Conservation (phyloP, 1,284 basidiomycete species). For the Ganoderma sinense region DNA sequence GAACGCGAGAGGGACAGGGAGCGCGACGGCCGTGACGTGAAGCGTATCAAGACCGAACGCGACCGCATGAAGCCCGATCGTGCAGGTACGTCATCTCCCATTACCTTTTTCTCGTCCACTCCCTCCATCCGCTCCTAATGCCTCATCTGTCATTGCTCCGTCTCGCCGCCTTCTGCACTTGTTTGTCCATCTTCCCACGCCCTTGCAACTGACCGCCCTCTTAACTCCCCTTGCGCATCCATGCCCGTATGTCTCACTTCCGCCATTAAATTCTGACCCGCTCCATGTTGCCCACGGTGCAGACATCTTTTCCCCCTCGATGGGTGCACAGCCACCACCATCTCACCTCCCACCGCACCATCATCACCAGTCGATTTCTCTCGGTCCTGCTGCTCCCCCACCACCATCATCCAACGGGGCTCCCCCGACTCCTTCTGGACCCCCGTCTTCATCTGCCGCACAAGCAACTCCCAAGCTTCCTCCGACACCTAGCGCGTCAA, state of each 20-base stretch:
- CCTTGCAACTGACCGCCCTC: constrained; percentile 7
- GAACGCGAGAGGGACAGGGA: constrained; percentile 39
- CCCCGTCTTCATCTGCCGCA: constrained; percentile 18
- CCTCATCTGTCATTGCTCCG: constrained; percentile 11
- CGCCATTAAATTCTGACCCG: not conserved
- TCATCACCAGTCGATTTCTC: constrained; percentile 34
- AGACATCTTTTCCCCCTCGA: constrained; percentile 36
- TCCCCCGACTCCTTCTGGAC: constrained; percentile 25
- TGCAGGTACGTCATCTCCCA: constrained; percentile 35
- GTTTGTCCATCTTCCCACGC: constrained; percentile 21
- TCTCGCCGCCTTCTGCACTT: not conserved
- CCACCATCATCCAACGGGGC: constrained; percentile 23
- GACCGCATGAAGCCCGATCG: constrained; percentile 46
- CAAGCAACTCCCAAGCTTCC: constrained; percentile 37
- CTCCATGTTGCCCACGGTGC: not conserved
- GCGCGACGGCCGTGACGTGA: constrained; percentile 46
- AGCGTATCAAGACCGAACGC: constrained; percentile 51
- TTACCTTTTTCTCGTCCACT: constrained; percentile 23
- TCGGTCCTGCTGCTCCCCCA: constrained; percentile 31
- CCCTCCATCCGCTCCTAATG: constrained; percentile 5
- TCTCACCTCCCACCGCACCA: constrained; percentile 29
- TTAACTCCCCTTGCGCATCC: not conserved
- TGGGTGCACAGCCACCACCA: constrained; percentile 27
- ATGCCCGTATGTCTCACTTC: not conserved
- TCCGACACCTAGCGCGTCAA: constrained; percentile 32